Percentiles rank a stretch among this genome's conserved stretches.
These are phyloP conservation scores for Calonectria henricotiae DNA, from an alignment of 2,329 filamentous ascomycete species.

Conservation along the genomic window DNA sequence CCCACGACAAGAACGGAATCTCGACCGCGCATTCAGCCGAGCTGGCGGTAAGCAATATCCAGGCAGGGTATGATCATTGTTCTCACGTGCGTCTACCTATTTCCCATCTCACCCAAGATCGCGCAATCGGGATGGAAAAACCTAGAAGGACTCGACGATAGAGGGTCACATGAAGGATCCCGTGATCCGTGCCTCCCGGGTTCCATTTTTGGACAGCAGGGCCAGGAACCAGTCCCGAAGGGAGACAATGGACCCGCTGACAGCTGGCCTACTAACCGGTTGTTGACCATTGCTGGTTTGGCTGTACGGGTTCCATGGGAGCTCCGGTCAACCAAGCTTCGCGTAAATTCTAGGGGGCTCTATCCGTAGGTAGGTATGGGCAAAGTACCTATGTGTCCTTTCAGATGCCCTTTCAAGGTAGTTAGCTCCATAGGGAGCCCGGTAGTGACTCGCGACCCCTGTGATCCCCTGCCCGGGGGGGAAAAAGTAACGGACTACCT, in stretches of 20 bases:
- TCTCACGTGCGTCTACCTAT: constrained; percentile 13
- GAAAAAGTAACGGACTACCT: constrained; percentile 40
- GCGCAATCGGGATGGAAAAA: constrained; percentile 7
- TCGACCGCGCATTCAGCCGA: not conserved
- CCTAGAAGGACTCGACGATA: not conserved
- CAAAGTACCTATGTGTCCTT: constrained; percentile 17
- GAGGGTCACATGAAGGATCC: constrained; percentile 45
- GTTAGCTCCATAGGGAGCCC: constrained; percentile 23
- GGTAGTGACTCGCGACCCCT: constrained; percentile 33
- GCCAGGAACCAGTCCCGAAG: constrained; percentile 13
- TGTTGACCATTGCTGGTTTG: constrained; percentile 22
- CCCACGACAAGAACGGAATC: constrained; percentile 12
- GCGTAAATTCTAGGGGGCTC: constrained; percentile 53
- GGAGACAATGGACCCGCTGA: constrained; percentile 26
- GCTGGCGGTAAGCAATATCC: constrained; percentile 6
- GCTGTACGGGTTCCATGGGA: not conserved
- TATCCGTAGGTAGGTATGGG: constrained; percentile 22
- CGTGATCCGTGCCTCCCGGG: constrained; percentile 42
- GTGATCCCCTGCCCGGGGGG: constrained; percentile 44
- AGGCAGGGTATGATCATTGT: not conserved
- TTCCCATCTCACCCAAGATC: not conserved
- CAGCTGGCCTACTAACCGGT: constrained; percentile 23
- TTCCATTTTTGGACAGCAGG: constrained; percentile 21
- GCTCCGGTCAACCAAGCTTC: constrained; percentile 52
- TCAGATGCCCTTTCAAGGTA: not conserved